Evolutionary conservation across 2,329 filamentous ascomycete genomes (phyloP), one percentile per base, ranked within the genome.

Genomic region (Nigrospora osmanthi): DNA sequence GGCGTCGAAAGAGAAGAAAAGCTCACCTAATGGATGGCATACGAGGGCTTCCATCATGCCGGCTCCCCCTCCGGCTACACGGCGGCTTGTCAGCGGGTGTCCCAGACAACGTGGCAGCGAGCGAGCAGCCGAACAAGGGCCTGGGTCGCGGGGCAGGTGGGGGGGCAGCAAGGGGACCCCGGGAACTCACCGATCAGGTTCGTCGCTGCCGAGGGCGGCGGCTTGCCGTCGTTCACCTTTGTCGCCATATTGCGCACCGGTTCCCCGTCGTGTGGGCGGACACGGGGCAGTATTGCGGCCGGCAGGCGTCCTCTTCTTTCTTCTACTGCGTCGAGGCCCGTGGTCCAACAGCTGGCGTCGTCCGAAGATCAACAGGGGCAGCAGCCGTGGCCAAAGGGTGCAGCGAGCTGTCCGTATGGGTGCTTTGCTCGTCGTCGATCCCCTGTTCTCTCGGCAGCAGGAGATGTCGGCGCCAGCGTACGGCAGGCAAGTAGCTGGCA

Each of bases 41-140:
- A 75, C 89, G 51, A 98, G 82, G 40, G 93, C 93, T 71, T 98
- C 93, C 90, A 97, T 97, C 91, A 97, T 96, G 61, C 93, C 93
- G 57, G 93, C 93, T 68, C 89, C 89, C 63, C 93, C 93, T 63
- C 93, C 93, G 64, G 93, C 93, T 95, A 40, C 28, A 34, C 14
- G 11, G 39, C 12, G 13, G 3, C 19, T 30, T 28, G 47, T 59
- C 48, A 60, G 57, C 51, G 12, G 42, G 31, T 43, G 32, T 38
- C 39, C 19, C 36, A 43, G 51, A 51, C 41, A 51, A 50, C 31
- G 39, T 60, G 23, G 23, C 23, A 28, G 23, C 23, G 23, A 28
- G 7, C 23, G 6, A 2, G 5, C 2, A 10, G 23, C 6, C 23
- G 23, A 28, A 28, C 4, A 6, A 28, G 23, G 2, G 23, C 23